Conservation (phyloP, 371 early-diverging fungal genomes). For the Apophysomyces ossiformis region DNA sequence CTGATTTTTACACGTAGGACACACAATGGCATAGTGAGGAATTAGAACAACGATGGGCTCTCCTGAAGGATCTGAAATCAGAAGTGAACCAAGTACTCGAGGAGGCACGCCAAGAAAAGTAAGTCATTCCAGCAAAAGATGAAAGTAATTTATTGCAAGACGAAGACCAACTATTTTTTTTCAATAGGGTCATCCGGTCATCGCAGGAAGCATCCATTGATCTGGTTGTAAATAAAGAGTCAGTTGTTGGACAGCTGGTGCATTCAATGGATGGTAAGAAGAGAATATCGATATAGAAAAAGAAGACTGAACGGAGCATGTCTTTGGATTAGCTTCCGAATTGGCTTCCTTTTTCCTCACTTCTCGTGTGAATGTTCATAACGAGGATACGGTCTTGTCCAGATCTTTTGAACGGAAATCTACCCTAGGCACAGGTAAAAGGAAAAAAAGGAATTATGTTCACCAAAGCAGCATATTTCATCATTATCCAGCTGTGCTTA, state of each 20-base stretch:
- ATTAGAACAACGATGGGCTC: constrained; percentile 60
- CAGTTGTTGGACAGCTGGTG: constrained; percentile 23
- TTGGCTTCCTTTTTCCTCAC: constrained; percentile 58
- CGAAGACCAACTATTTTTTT: not conserved
- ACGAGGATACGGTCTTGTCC: not conserved
- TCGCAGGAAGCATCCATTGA: constrained; percentile 62
- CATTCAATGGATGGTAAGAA: constrained; percentile 33
- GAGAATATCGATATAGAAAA: not conserved
- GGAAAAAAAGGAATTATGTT: not conserved
- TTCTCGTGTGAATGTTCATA: constrained; percentile 46
- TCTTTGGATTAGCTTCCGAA: constrained; percentile 25
- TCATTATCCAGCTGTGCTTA: not conserved
- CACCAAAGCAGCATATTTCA: no score
- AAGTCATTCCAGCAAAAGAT: constrained; percentile 10
- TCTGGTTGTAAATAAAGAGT: constrained; percentile 31
- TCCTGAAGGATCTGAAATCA: constrained; percentile 59
- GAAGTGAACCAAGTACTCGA: constrained; percentile 74
- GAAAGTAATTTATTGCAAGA: not conserved
- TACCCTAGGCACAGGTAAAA: constrained; percentile 26
- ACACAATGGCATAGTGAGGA: constrained; percentile 56
- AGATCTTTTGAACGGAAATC: constrained; percentile 30
- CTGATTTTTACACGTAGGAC: constrained; percentile 21
- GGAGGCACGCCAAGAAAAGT: constrained; percentile 69
- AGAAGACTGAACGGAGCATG: not conserved
- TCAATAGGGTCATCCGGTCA: constrained; percentile 50